These are phyloP conservation scores for Porcisia hertigi DNA, from an alignment of 208 protist genomes.

Conservation along the genomic window DNA sequence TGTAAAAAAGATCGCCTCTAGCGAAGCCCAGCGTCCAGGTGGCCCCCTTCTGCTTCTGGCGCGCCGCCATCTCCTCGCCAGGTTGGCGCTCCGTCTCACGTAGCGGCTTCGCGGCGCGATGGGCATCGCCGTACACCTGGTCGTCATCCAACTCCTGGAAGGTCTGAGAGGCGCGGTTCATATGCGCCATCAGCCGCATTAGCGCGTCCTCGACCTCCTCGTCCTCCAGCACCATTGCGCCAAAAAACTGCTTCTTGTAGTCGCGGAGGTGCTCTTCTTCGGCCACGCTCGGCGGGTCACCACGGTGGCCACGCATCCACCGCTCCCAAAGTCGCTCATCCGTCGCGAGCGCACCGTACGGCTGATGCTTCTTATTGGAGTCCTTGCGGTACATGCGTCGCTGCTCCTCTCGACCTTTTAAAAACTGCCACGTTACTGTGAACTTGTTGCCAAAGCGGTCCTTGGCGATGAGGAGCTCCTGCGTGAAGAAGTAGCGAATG, in stretches of 20 bases:
- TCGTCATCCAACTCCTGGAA: slow-evolving; percentile 90
- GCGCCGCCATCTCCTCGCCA: slow-evolving; percentile 59
- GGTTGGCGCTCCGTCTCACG: slow-evolving; percentile 72
- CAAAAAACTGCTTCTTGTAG: slow-evolving; percentile 88
- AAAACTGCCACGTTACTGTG: slow-evolving; percentile 85
- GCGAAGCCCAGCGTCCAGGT: slow-evolving; percentile 89
- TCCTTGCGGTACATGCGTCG: slow-evolving; percentile 88
- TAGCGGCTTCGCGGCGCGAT: slow-evolving; percentile 69
- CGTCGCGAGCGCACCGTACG: slow-evolving; percentile 84
- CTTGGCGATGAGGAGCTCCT: slow-evolving; percentile 89
- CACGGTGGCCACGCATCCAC: slow-evolving; percentile 88
- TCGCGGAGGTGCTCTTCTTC: slow-evolving; percentile 84
- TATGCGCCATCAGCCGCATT: slow-evolving; percentile 88
- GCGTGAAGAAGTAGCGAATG: slow-evolving; percentile 88
- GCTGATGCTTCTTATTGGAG: slow-evolving; percentile 81
- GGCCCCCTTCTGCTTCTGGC: slow-evolving; percentile 57
- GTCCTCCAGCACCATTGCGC: slow-evolving; percentile 84
- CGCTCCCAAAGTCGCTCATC: slow-evolving; percentile 88
- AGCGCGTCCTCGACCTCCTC: slow-evolving; percentile 90
- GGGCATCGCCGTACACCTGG: slow-evolving; percentile 80
- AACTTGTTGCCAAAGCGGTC: slow-evolving; percentile 92
- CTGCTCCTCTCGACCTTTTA: slow-evolving; percentile 85
- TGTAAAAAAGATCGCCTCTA: slow-evolving; percentile 90
- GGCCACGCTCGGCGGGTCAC: slow-evolving; percentile 76
- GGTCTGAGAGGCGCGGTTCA: slow-evolving; percentile 75